Evolutionary conservation across 371 early-diverging fungal species (phyloP).

Genomic region (Syncephalastrum contaminatum): DNA sequence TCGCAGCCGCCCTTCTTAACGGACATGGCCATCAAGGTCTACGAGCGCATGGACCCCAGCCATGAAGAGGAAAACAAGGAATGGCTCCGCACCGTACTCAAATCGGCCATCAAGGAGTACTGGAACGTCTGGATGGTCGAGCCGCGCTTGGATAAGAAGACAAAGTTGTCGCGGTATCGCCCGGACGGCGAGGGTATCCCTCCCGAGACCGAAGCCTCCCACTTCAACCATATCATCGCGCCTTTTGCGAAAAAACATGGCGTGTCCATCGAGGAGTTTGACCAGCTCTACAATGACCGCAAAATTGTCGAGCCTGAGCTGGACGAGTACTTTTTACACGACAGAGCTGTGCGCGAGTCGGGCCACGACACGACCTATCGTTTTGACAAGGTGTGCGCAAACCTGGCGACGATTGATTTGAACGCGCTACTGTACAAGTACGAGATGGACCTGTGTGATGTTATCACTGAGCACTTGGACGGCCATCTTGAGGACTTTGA

Average conservation of each 20-base stretch:
- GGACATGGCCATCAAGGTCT: slow-evolving; percentile 84
- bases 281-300: slow-evolving; percentile 58
- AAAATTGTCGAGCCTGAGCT: slow-evolving; percentile 73
- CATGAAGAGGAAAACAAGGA: slow-evolving; percentile 46
- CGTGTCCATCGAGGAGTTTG: slow-evolving; percentile 64
- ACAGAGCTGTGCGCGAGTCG: slow-evolving; percentile 91
- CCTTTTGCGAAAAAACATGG: slow-evolving; percentile 74
- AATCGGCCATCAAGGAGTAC: slow-evolving; percentile 87
- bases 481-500: slow-evolving; percentile 39
- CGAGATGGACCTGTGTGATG: slow-evolving; percentile 69
- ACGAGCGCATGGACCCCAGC: slow-evolving; percentile 42
- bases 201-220: slow-evolving; percentile 91
- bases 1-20: slow-evolving; percentile 96
- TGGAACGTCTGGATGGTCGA: slow-evolving; percentile 80
- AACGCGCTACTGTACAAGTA: slow-evolving; percentile 90
- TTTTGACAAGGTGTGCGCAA: slow-evolving; percentile 84
- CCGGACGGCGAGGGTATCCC: slow-evolving; percentile 90
- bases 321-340: slow-evolving; percentile 91
- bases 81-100: slow-evolving; percentile 70
- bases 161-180: slow-evolving; percentile 77
- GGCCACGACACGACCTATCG: slow-evolving; percentile 95
- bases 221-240: slow-evolving; percentile 83
- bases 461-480: slow-evolving; percentile 37
- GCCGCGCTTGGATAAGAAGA: slow-evolving; percentile 70
- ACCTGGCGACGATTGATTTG: slow-evolving; percentile 86